Percentiles rank a stretch among this genome's conserved stretches.
Conservation (phyloP, 306 rosid genomes). For the Castanea mollissima region DNA sequence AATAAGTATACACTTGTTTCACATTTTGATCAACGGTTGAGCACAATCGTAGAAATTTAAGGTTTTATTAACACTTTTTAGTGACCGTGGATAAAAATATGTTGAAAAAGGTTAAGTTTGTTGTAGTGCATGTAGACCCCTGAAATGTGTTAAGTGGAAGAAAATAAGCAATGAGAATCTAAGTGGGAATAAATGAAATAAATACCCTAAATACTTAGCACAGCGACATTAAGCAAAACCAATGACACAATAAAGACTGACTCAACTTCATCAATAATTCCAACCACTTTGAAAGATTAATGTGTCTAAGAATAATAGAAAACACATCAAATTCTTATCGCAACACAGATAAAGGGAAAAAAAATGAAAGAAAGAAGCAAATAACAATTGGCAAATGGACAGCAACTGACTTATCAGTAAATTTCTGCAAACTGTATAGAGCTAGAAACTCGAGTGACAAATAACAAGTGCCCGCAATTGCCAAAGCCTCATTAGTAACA, state of each 20-base stretch:
- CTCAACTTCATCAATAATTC: neutral
- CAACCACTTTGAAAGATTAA: neutral
- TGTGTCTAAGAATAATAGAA: neutral
- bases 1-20: too few relatives aligned
- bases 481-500: slow-evolving; percentile 86
- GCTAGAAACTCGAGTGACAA: slow-evolving; percentile 66
- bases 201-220: neutral
- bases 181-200: neutral
- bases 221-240: too few relatives aligned
- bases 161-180: slow-evolving; percentile 9
- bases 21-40: too few relatives aligned
- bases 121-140: slow-evolving; percentile 46
- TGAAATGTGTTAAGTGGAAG: slow-evolving; percentile 31
- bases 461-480: slow-evolving; percentile 68
- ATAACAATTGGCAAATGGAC: neutral
- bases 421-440: slow-evolving; percentile 77
- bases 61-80: too few relatives aligned
- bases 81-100: too few relatives aligned
- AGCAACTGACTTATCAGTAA: slow-evolving; percentile 73
- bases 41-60: too few relatives aligned
- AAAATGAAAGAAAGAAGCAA: neutral
- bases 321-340: neutral
- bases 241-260: neutral
- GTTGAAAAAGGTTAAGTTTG: too few relatives aligned
- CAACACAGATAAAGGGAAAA: slow-evolving; percentile 6